Base-by-base conservation (phyloP, 2,329 filamentous ascomycete species). In the Pestalotiopsis sp. region DNA sequence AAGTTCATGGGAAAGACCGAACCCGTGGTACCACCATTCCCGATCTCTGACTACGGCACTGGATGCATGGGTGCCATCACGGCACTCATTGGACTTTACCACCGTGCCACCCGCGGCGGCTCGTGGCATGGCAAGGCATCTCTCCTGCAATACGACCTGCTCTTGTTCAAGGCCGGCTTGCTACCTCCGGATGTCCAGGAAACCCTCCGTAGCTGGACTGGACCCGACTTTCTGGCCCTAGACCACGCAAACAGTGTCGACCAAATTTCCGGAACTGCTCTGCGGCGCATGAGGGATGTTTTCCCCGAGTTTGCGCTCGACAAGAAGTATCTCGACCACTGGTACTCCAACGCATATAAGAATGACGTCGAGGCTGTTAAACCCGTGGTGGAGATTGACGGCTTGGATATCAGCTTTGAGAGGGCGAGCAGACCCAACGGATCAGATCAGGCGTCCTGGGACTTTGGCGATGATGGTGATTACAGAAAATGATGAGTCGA, bases 11-110 rank as follows among this genome's bases (percentile, higher is more conserved):
- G 79, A 4, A 71, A 80, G 12, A 75, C 86, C 41, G 90, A 91
- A 74, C 90, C 90, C 17, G 85, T 92, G 1, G 88, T 92, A 0
- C 90, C 90, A 59, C 89, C 90, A 0, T 89, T 90, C 69, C 88
- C 87, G 38, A 89, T 89, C 72, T 88, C 85, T 23, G 87, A 88
- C 70, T 80, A 81, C 65, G 78, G 78, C 38, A 81, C 79, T 2
- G 79, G 78, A 1, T 76, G 73, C 38, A 73, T 79, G 20, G 79
- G 79, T 39, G 75, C 76, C n/a, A 73, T 80, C 36, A 76, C 74
- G 39, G 78, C 78, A 20, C 74, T 81, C 68, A 70, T 74, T 17
- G 79, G 76, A 5, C 72, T 81, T 7, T 77, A 78, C 67, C 76
- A 74, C 12, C 78, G 79, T 14, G 78, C 77, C 4, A 76, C 72